A percentile compares a stretch with the other conserved stretches of the same genome.
These are phyloP conservation scores for Zygosaccharomyces bisporus DNA, from an alignment of 805 yeast genomes.

Conservation along the genomic window DNA sequence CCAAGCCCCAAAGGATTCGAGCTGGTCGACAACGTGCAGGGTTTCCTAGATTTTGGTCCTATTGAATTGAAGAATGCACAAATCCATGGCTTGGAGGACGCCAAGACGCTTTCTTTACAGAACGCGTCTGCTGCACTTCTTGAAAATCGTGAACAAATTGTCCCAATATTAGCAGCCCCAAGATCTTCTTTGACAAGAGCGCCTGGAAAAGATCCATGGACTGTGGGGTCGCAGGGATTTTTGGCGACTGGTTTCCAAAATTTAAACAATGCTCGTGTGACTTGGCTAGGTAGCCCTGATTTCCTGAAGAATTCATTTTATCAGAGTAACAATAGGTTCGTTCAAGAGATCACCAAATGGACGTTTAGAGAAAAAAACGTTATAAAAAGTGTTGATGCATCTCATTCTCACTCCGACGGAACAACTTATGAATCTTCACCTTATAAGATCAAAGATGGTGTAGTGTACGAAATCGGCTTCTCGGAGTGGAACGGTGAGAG, in stretches of 20 bases:
- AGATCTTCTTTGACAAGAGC: slow-evolving; percentile 57
- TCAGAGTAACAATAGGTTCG: slow-evolving; percentile 37
- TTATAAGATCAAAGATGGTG: slow-evolving; percentile 75
- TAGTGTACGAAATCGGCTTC: slow-evolving; percentile 49
- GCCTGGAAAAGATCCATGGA: slow-evolving; percentile 59
- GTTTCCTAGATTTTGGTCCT: slow-evolving; percentile 16
- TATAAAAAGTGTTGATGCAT: slow-evolving; percentile 50
- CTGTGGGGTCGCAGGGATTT: slow-evolving; percentile 74
- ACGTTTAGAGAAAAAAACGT: slow-evolving; percentile 65
- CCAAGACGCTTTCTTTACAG: slow-evolving; percentile 30
- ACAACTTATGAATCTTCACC: slow-evolving; percentile 40
- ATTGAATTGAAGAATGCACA: slow-evolving; percentile 13
- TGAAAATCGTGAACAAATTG: slow-evolving; percentile 60
- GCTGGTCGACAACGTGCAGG: slow-evolving; percentile 61
- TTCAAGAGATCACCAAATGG: slow-evolving; percentile 60
- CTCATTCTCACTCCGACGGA: slow-evolving; percentile 50
- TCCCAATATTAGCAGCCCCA: slow-evolving; percentile 69
- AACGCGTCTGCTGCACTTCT: slow-evolving; percentile 66
- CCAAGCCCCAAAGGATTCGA: slow-evolving; percentile 74
- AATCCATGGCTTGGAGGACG: slow-evolving; percentile 8
- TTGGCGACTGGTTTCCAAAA: slow-evolving; percentile 77
- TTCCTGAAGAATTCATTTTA: slow-evolving; percentile 44
- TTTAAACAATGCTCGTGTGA: slow-evolving; percentile 67
- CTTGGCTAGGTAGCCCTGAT: slow-evolving; percentile 73
- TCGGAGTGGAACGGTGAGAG: slow-evolving; percentile 47